These are phyloP conservation scores for Thecaphora thlaspeos DNA, from an alignment of 1,284 basidiomycete species.

Conservation along the genomic window DNA sequence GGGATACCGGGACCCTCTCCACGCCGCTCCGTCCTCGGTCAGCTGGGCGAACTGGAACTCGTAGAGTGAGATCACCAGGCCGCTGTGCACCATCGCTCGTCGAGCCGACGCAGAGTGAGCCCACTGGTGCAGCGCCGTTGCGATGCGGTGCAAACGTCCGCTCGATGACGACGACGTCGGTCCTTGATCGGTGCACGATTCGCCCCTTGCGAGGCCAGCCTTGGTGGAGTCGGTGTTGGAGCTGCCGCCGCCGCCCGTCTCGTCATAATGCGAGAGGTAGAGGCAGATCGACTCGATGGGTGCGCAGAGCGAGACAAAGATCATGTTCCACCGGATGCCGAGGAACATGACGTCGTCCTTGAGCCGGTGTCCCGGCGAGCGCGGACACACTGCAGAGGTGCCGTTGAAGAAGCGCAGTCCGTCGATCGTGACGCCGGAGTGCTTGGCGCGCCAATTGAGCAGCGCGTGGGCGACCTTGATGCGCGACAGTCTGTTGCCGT, in stretches of 20 bases:
- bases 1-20: too few relatives aligned
- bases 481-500: slow-evolving; percentile 13
- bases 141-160: slow-evolving; percentile 3
- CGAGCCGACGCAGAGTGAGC: slow-evolving; percentile 13
- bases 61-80: too few relatives aligned
- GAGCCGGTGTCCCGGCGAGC: slow-evolving; percentile 8
- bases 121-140: slow-evolving; percentile 13
- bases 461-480: slow-evolving; percentile 23
- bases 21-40: too few relatives aligned
- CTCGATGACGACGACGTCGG: background rate
- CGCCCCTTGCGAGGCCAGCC: too few relatives aligned
- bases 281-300: slow-evolving; percentile 23
- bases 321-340: slow-evolving; percentile 25
- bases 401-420: background rate
- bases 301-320: slow-evolving; percentile 18
- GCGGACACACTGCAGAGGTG: background rate
- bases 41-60: too few relatives aligned
- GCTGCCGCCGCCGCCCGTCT: too few relatives aligned
- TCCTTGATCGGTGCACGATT: too few relatives aligned
- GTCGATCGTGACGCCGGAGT: slow-evolving; percentile 6
- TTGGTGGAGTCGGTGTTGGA: too few relatives aligned
- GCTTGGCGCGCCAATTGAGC: slow-evolving; percentile 35
- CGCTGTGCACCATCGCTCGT: slow-evolving; percentile 17
- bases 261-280: slow-evolving; percentile 11
- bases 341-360: slow-evolving; percentile 17